Base-by-base conservation (phyloP, 495 filamentous ascomycete genomes). In the Tuber indicum region DNA sequence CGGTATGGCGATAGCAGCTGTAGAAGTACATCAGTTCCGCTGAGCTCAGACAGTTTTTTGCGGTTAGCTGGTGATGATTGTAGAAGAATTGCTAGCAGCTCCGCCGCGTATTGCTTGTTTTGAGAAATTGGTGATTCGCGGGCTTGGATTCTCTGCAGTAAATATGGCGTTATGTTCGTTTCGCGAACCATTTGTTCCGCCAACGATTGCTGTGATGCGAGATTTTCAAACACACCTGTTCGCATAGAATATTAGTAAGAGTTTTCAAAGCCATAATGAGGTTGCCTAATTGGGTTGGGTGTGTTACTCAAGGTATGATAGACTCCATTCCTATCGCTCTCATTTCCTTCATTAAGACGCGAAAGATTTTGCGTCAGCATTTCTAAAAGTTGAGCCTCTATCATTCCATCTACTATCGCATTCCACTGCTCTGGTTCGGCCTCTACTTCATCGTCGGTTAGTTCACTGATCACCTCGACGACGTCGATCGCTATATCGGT, bases 101-200 rank as follows among this genome's bases (percentile, higher is more conserved):
- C 96, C 14, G 96, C 93, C 0, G 94, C 89, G 81, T 98, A 99
- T 83, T 97, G 96, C 83, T 94, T 97, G 84, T 99, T 99, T 84
- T 99, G 96, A 41, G 87, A 86, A 12, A 88, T 87, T 0, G 87
- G 86, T 9, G 84, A 85, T 83, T 94, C 91, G 72, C 87, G 87
- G 66, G 86, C 84, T 77, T 91, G 88, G 75, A 92, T 90, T 32
- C 96, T 89, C 41, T 87, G 85, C 23, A 97, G 85, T 12, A 98
- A 88, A 93, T 93, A 97, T 42, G 87, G 86, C 14, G 98, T 84
- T 9, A 97, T 82, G 9, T 85, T 86, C 0, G 90, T 89, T 73
- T 93, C 89, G 72, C 87, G 85, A 17, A 91, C 92, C 72, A 98
- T 90, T 71, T 86, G 89, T 81, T 93, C 92, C 23, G 90, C 90